A percentile compares a stretch with the other conserved stretches of the same genome.
Evolutionary conservation across 768 basidiomycete genomes (phyloP).

Genomic region (Mycena kentingensis): DNA sequence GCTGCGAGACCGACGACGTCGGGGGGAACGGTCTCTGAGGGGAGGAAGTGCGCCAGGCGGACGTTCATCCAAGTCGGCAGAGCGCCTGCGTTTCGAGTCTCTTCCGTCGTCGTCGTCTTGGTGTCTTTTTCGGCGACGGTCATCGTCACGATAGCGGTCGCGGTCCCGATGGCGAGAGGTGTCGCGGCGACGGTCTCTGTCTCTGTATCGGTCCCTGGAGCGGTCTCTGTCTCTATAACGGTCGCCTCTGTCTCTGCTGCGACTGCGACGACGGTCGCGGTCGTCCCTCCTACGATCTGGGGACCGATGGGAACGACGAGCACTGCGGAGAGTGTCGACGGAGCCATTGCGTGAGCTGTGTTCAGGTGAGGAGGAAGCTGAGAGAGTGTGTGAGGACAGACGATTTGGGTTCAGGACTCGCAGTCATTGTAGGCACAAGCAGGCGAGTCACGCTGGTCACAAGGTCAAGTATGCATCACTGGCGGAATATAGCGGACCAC

Average conservation of each 20-base stretch:
- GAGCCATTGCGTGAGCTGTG: constrained; percentile 71
- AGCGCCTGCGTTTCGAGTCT: constrained; percentile 65
- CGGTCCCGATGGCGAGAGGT: constrained; percentile 54
- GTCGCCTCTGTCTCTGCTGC: constrained; percentile 61
- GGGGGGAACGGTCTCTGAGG: constrained; percentile 51
- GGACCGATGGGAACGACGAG: constrained; percentile 72
- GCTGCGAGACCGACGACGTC: constrained; percentile 41
- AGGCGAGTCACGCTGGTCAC: background rate
- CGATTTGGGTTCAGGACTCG: constrained; percentile 56
- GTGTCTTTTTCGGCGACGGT: constrained; percentile 67
- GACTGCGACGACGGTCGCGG: constrained; percentile 63
- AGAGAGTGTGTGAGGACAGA: constrained; percentile 35
- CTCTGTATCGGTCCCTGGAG: constrained; percentile 44
- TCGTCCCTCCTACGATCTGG: constrained; percentile 58
- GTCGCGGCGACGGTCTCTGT: constrained; percentile 51
- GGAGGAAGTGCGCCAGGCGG: constrained; percentile 44
- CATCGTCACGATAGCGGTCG: constrained; percentile 45
- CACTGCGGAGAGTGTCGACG: constrained; percentile 74
- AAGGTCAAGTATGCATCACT: background rate
- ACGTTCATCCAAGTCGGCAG: constrained; percentile 53
- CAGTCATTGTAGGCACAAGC: background rate
- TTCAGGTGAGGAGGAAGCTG: constrained; percentile 3
- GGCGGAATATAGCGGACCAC: too few species aligned
- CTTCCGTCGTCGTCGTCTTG: constrained; percentile 67
- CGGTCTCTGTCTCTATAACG: constrained; percentile 50